phyloP scores from a whole-genome alignment of 2,329 filamentous ascomycete species.

The Scedosporium dehoogii region DNA sequence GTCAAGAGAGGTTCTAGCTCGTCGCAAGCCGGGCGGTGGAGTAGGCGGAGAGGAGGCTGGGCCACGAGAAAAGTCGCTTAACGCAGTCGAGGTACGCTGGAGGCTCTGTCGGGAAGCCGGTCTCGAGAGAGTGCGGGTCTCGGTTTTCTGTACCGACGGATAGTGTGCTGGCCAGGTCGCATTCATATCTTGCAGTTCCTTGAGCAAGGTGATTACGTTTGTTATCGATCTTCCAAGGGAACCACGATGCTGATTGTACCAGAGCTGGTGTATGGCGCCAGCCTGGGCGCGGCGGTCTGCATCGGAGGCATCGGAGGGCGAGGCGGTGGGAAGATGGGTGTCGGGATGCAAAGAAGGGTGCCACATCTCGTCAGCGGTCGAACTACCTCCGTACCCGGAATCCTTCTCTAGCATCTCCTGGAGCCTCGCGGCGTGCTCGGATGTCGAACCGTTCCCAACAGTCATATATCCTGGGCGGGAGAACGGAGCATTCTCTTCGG shows the following conservation, averaged over 20 bases:
- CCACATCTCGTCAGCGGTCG: conserved; percentile 50
- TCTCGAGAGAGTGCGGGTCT: conserved; percentile 15
- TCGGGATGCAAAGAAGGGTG: conserved; percentile 21
- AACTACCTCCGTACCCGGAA: conserved; percentile 84
- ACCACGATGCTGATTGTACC: conserved; percentile 87
- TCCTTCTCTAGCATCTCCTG: conserved; percentile 77
- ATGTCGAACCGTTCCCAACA: conserved; percentile 71
- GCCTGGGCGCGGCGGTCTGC: conserved; percentile 44
- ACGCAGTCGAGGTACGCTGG: conserved; percentile 51
- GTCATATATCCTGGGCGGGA: conserved; percentile 67
- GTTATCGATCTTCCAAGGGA: conserved; percentile 82
- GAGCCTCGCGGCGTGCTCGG: conserved; percentile 70
- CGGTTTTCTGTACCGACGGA: conserved; percentile 65
- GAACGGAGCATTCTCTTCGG: conserved; percentile 18
- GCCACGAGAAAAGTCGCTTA: conserved; percentile 56
- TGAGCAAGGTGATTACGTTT: conserved; percentile 73
- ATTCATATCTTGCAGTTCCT: conserved; percentile 81
- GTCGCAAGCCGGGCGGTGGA: conserved; percentile 9
- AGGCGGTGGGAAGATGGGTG: conserved; percentile 10
- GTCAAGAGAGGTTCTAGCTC: conserved; percentile 25
- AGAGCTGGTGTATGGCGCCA: conserved; percentile 82
- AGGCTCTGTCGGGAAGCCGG: conserved; percentile 50
- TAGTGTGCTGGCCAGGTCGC: conserved; percentile 90
- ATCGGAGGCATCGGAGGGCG: conserved; percentile 18
- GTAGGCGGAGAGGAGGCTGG: conserved; percentile 16